Conservation (phyloP, 352 stramenopile genomes). For the Phytophthora lateralis region DNA sequence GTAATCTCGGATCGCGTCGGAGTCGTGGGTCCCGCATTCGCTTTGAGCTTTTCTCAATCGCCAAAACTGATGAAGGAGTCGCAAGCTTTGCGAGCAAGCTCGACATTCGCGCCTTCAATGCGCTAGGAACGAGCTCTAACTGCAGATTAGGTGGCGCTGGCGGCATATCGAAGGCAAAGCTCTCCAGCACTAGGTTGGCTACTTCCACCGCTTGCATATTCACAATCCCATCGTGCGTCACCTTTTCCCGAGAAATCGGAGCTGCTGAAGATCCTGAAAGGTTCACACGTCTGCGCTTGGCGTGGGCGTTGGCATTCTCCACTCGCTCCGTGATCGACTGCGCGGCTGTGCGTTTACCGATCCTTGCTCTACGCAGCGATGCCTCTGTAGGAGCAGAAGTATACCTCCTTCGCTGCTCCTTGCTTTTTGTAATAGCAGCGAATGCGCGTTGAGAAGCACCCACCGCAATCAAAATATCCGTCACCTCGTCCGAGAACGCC, state of each 20-base stretch:
- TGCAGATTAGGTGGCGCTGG: slow-evolving; percentile 54
- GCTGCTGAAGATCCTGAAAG: slow-evolving; percentile 32
- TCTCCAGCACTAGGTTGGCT: slow-evolving; percentile 75
- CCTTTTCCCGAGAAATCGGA: slow-evolving; percentile 32
- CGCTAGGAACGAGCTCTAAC: slow-evolving; percentile 72
- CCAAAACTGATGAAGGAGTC: slow-evolving; percentile 79
- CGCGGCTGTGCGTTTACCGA: slow-evolving; percentile 71
- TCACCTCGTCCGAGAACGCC: slow-evolving; percentile 72
- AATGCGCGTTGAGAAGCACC: slow-evolving; percentile 78
- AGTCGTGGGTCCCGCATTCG: slow-evolving; percentile 73
- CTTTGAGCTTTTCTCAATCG: slow-evolving; percentile 70
- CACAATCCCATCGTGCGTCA: slow-evolving; percentile 75
- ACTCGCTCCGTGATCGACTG: slow-evolving; percentile 63
- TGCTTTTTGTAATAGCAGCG: slow-evolving; percentile 81
- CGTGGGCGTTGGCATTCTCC: slow-evolving; percentile 63
- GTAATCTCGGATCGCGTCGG: slow-evolving; percentile 44
- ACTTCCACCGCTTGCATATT: slow-evolving; percentile 77
- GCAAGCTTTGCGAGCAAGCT: slow-evolving; percentile 60
- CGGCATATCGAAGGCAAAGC: slow-evolving; percentile 66
- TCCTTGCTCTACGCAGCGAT: slow-evolving; percentile 63
- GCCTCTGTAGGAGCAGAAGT: slow-evolving; percentile 72
- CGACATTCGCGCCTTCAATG: slow-evolving; percentile 73
- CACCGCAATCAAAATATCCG: slow-evolving; percentile 68
- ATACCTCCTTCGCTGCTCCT: slow-evolving; percentile 76
- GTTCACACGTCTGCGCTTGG: slow-evolving; percentile 48